phyloP scores from a whole-genome alignment of 805 yeast genomes.

The Starmerella potacharoeniae region DNA sequence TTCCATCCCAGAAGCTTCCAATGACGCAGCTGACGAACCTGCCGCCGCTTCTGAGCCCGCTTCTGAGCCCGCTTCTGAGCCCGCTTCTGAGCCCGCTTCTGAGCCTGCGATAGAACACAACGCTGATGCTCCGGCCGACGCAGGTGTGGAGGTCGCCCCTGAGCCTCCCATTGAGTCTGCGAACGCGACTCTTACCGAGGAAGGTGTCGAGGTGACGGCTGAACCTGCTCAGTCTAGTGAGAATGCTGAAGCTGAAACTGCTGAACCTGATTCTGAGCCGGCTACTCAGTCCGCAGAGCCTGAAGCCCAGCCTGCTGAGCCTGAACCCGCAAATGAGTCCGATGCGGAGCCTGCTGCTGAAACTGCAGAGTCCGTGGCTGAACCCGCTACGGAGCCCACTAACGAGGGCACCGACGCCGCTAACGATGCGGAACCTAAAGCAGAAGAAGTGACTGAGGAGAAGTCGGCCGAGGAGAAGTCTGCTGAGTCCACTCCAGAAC shows the following conservation, averaged over 20 bases:
- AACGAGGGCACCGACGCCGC: no score
- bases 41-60: neutral
- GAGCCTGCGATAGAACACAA: neutral
- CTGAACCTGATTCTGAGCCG: neutral
- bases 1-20: neutral
- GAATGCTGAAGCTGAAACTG: neutral
- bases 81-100: no score
- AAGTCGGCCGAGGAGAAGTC: neutral
- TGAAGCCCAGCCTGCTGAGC: neutral
- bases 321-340: neutral
- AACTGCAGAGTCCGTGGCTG: neutral
- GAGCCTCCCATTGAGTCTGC: neutral
- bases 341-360: neutral
- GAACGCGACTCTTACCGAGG: no score
- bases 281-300: neutral
- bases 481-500: neutral
- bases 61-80: neutral
- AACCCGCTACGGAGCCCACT: neutral
- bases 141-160: no score
- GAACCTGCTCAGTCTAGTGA: neutral
- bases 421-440: no score
- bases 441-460: no score
- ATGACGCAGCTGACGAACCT: neutral
- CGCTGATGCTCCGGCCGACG: neutral
- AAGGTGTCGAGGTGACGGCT: neutral